A percentile compares a stretch with the other conserved stretches of the same genome.
Evolutionary conservation across 805 yeast genomes (phyloP).

Genomic region (Naumovozyma baii): DNA sequence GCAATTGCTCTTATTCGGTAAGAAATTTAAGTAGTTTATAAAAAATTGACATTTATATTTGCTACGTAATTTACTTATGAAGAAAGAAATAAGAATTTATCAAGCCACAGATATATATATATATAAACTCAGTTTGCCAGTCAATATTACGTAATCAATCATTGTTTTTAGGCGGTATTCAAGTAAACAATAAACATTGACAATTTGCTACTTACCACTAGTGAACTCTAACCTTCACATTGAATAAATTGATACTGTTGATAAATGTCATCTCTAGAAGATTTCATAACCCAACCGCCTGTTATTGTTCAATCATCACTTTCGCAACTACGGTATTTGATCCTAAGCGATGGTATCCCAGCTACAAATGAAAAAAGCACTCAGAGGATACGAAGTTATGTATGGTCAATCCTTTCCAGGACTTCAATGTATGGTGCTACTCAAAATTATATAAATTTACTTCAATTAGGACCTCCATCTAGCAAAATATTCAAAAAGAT

Average conservation of each 20-base stretch:
- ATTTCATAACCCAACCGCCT: constrained; percentile 18
- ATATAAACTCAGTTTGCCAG: no score
- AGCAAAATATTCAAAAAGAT: constrained; percentile 51
- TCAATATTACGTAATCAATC: no score
- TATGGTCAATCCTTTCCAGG: constrained; percentile 71
- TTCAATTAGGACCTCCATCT: constrained; percentile 48
- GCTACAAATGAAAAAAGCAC: constrained; percentile 6
- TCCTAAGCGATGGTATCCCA: constrained; percentile 16
- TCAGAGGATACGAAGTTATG: constrained; percentile 42
- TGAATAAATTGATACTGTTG: neutral
- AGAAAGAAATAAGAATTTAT: no score
- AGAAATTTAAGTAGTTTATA: constrained; percentile 57
- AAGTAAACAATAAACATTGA: no score
- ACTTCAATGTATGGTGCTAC: constrained; percentile 48
- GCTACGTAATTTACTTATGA: no score
- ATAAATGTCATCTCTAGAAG: constrained; percentile 13
- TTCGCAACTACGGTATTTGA: constrained; percentile 21
- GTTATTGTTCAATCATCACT: constrained; percentile 20
- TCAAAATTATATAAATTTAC: constrained; percentile 43
- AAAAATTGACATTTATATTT: no score
- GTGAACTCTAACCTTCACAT: no score
- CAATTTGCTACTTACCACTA: no score
- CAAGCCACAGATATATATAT: no score
- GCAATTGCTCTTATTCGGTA: constrained; percentile 84
- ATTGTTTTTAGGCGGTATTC: no score